A percentile compares a stretch with the other conserved stretches of the same genome.
phyloP scores from a whole-genome alignment of 148 eudicot species.

The Hydrangea macrophylla region DNA sequence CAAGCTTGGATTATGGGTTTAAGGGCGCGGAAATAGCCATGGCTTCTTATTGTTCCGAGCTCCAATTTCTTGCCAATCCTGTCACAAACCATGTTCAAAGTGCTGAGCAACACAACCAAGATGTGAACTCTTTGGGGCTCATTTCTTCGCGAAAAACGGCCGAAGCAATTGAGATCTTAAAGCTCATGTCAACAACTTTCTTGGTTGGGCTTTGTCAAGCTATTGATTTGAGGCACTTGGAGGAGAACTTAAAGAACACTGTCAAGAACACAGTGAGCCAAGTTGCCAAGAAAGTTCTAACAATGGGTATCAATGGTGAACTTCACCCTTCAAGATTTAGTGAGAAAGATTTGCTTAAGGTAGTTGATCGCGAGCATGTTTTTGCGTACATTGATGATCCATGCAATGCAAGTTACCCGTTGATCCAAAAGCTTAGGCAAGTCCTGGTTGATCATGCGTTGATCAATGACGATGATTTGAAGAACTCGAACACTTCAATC shows the following conservation, averaged over 20 bases:
- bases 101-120: conserved; percentile 17
- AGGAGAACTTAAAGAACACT: conserved; percentile 15
- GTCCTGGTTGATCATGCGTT: conserved; percentile 16
- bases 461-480: background rate
- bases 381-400: conserved; percentile 14
- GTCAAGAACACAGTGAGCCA: conserved; percentile 15
- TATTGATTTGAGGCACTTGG: conserved; percentile 17
- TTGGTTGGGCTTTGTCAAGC: conserved; percentile 18
- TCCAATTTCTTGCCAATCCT: conserved; percentile 14
- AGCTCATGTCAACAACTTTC: conserved; percentile 11
- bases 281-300: conserved; percentile 15
- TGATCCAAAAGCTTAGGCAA: conserved; percentile 12
- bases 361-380: conserved; percentile 12
- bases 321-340: conserved; percentile 14
- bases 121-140: conserved; percentile 15
- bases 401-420: background rate
- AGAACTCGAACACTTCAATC: conserved; percentile 5
- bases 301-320: conserved; percentile 12
- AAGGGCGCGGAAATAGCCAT: conserved; percentile 17
- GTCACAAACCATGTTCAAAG: conserved; percentile 14
- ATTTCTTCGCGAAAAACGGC: conserved; percentile 16
- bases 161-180: conserved; percentile 13
- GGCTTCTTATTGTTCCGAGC: conserved; percentile 14
- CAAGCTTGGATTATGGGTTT: conserved; percentile 17
- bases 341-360: conserved; percentile 10